Evolutionary conservation across 768 basidiomycete species (phyloP).

Genomic region (Tephrocybe sp.): DNA sequence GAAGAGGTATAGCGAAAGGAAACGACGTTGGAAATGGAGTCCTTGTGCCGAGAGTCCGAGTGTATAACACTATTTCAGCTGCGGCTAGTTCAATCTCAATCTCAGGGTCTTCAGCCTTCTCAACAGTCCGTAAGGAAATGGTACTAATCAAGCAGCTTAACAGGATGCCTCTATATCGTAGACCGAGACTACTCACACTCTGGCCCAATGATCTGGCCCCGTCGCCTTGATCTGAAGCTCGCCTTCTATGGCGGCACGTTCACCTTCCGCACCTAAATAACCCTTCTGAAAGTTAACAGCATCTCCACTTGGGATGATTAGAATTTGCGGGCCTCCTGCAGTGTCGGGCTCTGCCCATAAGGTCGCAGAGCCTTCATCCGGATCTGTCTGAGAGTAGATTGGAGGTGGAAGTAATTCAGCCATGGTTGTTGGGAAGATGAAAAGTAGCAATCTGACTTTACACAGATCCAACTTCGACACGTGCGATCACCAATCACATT

Average conservation of each 20-base stretch:
- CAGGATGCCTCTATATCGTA: slow-evolving; percentile 2
- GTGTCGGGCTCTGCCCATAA: slow-evolving; percentile 18
- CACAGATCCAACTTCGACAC: too few relatives aligned
- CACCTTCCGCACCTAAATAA: slow-evolving; percentile 80
- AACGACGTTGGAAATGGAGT: slow-evolving; percentile 57
- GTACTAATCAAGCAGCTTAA: slow-evolving; percentile 41
- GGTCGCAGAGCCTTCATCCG: slow-evolving; percentile 18
- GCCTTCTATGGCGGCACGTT: slow-evolving; percentile 82
- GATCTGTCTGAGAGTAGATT: slow-evolving; percentile 55
- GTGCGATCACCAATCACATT: too few relatives aligned
- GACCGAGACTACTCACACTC: slow-evolving; percentile 57
- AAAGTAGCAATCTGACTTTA: too few relatives aligned
- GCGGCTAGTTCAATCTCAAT: slow-evolving; percentile 74
- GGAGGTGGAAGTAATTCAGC: slow-evolving; percentile 56
- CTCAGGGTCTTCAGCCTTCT: slow-evolving; percentile 57
- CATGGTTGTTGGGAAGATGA: slow-evolving; percentile 22
- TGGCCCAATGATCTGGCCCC: slow-evolving; percentile 55
- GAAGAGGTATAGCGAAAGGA: slow-evolving; percentile 82
- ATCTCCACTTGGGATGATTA: slow-evolving; percentile 72
- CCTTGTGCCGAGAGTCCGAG: slow-evolving; percentile 34
- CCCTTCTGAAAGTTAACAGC: slow-evolving; percentile 83
- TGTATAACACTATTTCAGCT: slow-evolving; percentile 57
- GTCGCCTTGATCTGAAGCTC: slow-evolving; percentile 83
- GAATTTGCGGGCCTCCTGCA: slow-evolving; percentile 55
- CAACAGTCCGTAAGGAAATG: slow-evolving; percentile 64